Evolutionary conservation across 768 basidiomycete species (phyloP).

Genomic region (Trametes sanguinea): DNA sequence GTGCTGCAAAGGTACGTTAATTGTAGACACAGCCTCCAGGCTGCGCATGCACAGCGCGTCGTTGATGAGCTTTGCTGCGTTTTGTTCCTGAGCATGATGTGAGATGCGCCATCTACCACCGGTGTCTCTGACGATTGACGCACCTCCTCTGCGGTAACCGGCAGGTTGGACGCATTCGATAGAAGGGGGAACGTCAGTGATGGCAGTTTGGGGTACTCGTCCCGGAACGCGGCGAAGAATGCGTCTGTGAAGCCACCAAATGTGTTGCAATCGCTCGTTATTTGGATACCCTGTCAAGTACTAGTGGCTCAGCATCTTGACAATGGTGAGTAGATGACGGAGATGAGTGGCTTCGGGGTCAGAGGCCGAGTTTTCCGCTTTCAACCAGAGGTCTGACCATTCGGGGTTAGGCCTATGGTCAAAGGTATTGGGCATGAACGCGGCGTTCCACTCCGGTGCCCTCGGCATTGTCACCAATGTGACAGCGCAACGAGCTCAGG

Average conservation of each 20-base stretch:
- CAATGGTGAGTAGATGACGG: background rate
- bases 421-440: too few species aligned
- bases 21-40: slow-evolving; percentile 32
- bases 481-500: too few species aligned
- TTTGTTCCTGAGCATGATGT: slow-evolving; percentile 39
- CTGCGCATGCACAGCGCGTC: slow-evolving; percentile 54
- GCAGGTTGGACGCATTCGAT: slow-evolving; percentile 43
- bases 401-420: too few species aligned
- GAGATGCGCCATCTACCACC: slow-evolving; percentile 17
- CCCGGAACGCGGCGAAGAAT: slow-evolving; percentile 61
- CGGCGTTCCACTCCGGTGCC: too few species aligned
- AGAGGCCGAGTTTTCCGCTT: too few species aligned
- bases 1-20: slow-evolving; percentile 35
- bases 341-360: too few species aligned
- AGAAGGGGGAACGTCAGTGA: slow-evolving; percentile 58
- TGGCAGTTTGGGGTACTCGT: slow-evolving; percentile 68
- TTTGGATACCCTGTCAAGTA: slow-evolving; percentile 66
- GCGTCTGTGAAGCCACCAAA: slow-evolving; percentile 69
- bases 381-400: too few species aligned
- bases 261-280: slow-evolving; percentile 57
- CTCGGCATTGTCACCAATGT: too few species aligned
- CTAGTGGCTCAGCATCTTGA: background rate
- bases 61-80: slow-evolving; percentile 46
- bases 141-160: slow-evolving; percentile 47
- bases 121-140: slow-evolving; percentile 24